Base-by-base conservation (phyloP, 2,329 filamentous ascomycete species). In the Botrytis byssoidea region DNA sequence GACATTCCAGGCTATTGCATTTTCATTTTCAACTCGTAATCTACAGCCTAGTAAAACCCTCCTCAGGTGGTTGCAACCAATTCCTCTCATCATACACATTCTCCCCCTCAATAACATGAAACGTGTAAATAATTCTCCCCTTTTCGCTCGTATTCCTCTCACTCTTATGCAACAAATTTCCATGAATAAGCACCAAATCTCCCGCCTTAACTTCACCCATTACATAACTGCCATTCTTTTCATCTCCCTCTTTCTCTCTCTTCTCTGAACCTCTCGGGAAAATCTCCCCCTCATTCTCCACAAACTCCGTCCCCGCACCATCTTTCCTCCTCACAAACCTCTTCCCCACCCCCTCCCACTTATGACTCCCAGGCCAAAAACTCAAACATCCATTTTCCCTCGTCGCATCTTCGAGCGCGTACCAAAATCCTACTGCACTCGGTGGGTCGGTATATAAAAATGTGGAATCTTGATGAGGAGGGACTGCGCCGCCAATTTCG, bases 91-190 rank as follows among this genome's bases (percentile, higher is more conserved):
- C 96, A 82, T 98, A 99, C 72, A 84, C 85, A 61, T 90, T 85
- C 32, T 92, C 88, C 0, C 92, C 93, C 84, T 98, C 96, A 80
- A 98, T 98, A 74, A 97, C 89, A 85, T 99, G 96, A 82, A 98
- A 99, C 0, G 96, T 98, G 83, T 98, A 99, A 71, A 98, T 97
- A 81, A 96, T 97, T 77, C 95, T 87, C 35, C 95, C 94, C 85
- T 93, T 95, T 76, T 87, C 83, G 81, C 95, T 97, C 73, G 89
- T 87, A 82, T 99, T 99, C 86, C 88, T 93, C 88, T 97, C 94
- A 81, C 95, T 98, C 89, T 97, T 97, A 83, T 99, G 96, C 84
- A 98, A 82, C 78, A 98, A 84, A 83, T 98, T 98, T 1, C 96
- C 96, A 84, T 99, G 95, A 77, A 99, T 98, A 75, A 99, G 84